Conservation (phyloP, 257 asterid species). For the Ilex aquifolium region DNA sequence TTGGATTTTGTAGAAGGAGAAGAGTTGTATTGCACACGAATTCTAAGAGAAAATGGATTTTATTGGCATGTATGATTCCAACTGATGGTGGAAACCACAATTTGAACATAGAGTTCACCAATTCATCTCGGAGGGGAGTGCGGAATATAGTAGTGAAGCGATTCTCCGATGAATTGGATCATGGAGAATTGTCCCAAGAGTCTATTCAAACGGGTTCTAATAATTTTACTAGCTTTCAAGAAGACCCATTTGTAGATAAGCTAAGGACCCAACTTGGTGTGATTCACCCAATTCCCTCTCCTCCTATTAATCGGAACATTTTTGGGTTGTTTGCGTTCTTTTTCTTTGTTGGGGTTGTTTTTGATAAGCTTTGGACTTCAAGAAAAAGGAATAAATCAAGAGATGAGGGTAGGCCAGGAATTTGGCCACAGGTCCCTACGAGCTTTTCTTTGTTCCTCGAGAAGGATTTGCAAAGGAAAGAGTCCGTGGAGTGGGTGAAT, state of each 20-base stretch:
- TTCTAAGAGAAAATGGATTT: background rate
- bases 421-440: slow-evolving; percentile 56
- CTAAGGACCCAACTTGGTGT: slow-evolving; percentile 88
- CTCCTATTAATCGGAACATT: slow-evolving; percentile 51
- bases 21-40: background rate
- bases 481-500: slow-evolving; percentile 88
- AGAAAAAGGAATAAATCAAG: slow-evolving; percentile 37
- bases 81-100: background rate
- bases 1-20: background rate
- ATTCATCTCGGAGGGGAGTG: background rate
- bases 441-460: slow-evolving; percentile 56
- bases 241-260: slow-evolving; percentile 92
- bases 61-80: background rate
- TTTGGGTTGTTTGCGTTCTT: slow-evolving; percentile 72
- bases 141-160: background rate
- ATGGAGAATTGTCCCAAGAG: background rate
- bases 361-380: slow-evolving; percentile 80
- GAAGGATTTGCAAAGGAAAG: slow-evolving; percentile 84
- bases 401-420: slow-evolving; percentile 27
- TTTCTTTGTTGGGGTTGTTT: slow-evolving; percentile 87
- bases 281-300: slow-evolving; percentile 88
- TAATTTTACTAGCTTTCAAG: slow-evolving; percentile 56
- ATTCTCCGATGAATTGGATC: background rate
- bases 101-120: background rate
- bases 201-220: slow-evolving; percentile 11